A percentile compares a stretch with the other conserved stretches of the same genome.
Evolutionary conservation across 768 basidiomycete genomes (phyloP).

Genomic region (Lanmaoa pseudosensibilis): DNA sequence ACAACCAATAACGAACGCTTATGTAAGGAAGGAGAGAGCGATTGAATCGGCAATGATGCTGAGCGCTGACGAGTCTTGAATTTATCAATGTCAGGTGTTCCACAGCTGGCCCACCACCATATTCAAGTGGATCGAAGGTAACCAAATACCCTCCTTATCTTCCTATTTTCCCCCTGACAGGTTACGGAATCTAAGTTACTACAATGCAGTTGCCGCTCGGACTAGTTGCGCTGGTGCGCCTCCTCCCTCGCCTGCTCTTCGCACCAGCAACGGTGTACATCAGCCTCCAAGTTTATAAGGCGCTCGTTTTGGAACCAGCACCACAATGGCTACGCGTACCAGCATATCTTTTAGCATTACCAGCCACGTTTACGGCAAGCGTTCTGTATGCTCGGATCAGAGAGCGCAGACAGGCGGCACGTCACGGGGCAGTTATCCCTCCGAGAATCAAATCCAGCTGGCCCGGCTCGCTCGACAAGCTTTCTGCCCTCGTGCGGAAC

Average conservation of each 20-base stretch:
- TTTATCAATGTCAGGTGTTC: too few species aligned
- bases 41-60: too few species aligned
- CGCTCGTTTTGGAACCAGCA: not conserved
- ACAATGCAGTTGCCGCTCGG: constrained; percentile 31
- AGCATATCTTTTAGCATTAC: constrained; percentile 27
- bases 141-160: too few species aligned
- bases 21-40: too few species aligned
- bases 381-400: constrained; percentile 47
- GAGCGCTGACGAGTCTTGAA: too few species aligned
- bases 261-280: constrained; percentile 19
- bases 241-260: constrained; percentile 28
- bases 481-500: constrained; percentile 39
- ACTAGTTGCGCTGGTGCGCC: constrained; percentile 31
- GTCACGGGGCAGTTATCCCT: constrained; percentile 46
- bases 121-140: too few species aligned
- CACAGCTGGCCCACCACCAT: too few species aligned
- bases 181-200: not conserved
- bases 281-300: constrained; percentile 11
- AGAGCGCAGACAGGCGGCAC: constrained; percentile 42
- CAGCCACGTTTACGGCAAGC: constrained; percentile 17
- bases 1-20: too few species aligned
- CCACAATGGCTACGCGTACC: constrained; percentile 16
- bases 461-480: constrained; percentile 49
- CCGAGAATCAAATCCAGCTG: constrained; percentile 39
- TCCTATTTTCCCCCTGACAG: not conserved